Evolutionary conservation across 768 basidiomycete species (phyloP).

Genomic region (Pleurotus salmoneostramineus): DNA sequence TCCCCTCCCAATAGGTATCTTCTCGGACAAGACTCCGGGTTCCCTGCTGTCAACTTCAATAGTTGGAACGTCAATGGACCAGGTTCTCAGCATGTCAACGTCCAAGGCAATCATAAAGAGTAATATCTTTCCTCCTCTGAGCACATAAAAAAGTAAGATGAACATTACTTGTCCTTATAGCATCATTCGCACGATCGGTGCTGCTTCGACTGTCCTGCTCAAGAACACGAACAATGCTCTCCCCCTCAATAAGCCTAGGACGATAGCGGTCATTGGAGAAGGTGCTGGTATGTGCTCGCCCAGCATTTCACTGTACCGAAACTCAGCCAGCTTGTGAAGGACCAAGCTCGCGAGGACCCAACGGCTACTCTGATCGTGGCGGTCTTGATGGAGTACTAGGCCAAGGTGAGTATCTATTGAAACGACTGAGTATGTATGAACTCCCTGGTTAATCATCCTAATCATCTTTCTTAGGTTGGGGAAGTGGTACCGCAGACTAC

Average conservation of each 20-base stretch:
- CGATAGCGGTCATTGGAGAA: conserved; percentile 54
- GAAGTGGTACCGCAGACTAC: conserved; percentile 45
- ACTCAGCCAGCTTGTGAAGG: not conserved
- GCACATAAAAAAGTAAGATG: not conserved
- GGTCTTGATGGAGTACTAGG: conserved; percentile 58
- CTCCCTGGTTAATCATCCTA: not conserved
- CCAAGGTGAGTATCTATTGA: conserved; percentile 39
- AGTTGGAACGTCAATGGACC: conserved; percentile 35
- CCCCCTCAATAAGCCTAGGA: conserved; percentile 40
- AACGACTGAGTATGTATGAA: not conserved
- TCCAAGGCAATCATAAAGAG: conserved; percentile 54
- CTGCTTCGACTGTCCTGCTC: conserved; percentile 58
- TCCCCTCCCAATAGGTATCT: conserved; percentile 27
- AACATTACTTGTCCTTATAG: conserved; percentile 19
- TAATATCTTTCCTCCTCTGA: conserved; percentile 6
- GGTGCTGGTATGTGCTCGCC: conserved; percentile 36
- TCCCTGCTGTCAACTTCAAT: conserved; percentile 60
- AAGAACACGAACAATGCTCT: conserved; percentile 49
- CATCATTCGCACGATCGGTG: conserved; percentile 56
- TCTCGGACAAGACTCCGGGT: conserved; percentile 52
- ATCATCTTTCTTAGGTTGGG: conserved; percentile 33
- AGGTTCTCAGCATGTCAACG: conserved; percentile 46
- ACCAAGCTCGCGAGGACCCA: conserved; percentile 48
- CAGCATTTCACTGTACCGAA: not conserved
- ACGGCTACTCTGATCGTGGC: conserved; percentile 52